Evolutionary conservation across 2,329 filamentous ascomycete genomes (phyloP).

Genomic region (Delphinella strobiligena): DNA sequence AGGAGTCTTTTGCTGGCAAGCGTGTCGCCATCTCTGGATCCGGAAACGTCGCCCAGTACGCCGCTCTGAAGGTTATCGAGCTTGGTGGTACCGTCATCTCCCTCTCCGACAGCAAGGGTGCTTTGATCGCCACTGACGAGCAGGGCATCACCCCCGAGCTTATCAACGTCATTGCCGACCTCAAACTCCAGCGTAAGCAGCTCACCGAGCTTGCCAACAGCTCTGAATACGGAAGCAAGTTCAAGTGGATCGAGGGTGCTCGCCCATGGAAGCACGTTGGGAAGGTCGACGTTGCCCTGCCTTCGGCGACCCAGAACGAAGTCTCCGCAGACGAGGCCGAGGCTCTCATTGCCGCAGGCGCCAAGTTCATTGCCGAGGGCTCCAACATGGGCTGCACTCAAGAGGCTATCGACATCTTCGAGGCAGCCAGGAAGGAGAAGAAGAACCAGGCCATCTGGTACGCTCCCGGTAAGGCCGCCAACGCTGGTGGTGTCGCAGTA

Average conservation of each 20-base stretch:
- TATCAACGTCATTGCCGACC: constrained; percentile 62
- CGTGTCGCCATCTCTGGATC: constrained; percentile 91
- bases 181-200: constrained; percentile 80
- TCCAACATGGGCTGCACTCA: constrained; percentile 99
- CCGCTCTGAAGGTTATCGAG: constrained; percentile 90
- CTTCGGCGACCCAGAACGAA: constrained; percentile 95
- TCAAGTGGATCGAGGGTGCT: constrained; percentile 77
- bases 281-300: constrained; percentile 81
- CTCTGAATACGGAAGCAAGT: constrained; percentile 47
- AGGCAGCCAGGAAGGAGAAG: constrained; percentile 57
- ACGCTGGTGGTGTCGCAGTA: constrained; percentile 93
- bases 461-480: constrained; percentile 88
- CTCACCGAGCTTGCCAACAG: constrained; percentile 58
- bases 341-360: constrained; percentile 63
- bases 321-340: constrained; percentile 84
- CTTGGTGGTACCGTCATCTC: constrained; percentile 87
- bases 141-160: constrained; percentile 67
- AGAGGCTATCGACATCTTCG: constrained; percentile 87
- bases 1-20: constrained; percentile 80
- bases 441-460: constrained; percentile 80
- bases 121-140: constrained; percentile 61
- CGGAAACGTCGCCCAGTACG: constrained; percentile 96
- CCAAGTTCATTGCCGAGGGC: constrained; percentile 83
- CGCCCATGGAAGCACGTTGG: constrained; percentile 87
- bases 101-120: constrained; percentile 82